Base-by-base conservation (phyloP, 2,329 filamentous ascomycete genomes). In the Leptosphaerulina australis region DNA sequence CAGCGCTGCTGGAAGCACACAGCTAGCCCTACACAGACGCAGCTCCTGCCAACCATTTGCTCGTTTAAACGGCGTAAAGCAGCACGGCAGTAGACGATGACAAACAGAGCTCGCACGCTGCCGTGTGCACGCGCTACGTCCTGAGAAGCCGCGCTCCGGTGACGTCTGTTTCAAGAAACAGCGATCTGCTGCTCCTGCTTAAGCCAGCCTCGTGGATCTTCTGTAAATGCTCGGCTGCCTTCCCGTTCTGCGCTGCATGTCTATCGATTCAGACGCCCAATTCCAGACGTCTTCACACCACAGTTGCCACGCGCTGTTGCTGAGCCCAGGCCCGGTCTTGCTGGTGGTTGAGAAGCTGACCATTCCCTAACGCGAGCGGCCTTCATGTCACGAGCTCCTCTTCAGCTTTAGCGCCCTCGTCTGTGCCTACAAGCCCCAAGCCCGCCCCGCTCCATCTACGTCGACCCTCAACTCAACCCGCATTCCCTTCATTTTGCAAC, bases 361-460 rank as follows among this genome's bases (percentile, higher is more conserved):
- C 48, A 51, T 56, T 46, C 49, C 53, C 49, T 53, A 50, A 52
- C 45, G 53, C 53, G 53, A 49, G 54, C 50, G 49, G 44, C 41
- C 45, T 45, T 53, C 53, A 56, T 50, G 53, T 56, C 49, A 56
- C 54, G 54, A 56, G 48, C 48, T 28, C 46, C 48, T 46, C 48
- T 49, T 47, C 44, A 48, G 44, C 50, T 49, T 52, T 53, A 48
- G 44, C 50, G 50, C 50, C 50, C 44, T 53, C 44, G 43, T 53
- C 50, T 53, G 50, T 44, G 50, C 50, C 50, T 53, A 53, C 50
- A 53, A 53, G 50, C 50, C 50, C 50, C 50, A 53, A 53, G 56
- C 59, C 58, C 58, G 56, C 58, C 58, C 59, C 59, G 59, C 60
- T 55, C 59, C 59, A 58, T 56, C 60, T 59, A 58, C 59, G 55